These are phyloP conservation scores for Hypholoma sublateritium DNA, from an alignment of 768 basidiomycete species.

Conservation along the genomic window DNA sequence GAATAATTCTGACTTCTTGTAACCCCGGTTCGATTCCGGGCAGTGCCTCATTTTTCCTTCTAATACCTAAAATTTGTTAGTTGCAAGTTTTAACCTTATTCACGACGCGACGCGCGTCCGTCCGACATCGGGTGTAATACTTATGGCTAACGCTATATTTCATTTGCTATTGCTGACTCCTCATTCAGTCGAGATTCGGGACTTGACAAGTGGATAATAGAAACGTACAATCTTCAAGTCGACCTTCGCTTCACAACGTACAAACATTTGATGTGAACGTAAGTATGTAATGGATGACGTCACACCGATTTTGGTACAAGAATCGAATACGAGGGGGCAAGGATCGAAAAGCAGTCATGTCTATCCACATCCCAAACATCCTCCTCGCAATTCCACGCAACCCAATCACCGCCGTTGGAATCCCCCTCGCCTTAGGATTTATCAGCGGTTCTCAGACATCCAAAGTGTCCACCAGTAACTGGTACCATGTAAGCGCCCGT, in stretches of 20 bases:
- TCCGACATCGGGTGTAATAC: too few relatives aligned
- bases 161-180: too few relatives aligned
- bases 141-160: too few relatives aligned
- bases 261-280: too few relatives aligned
- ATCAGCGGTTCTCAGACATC: constrained; percentile 49
- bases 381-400: constrained; percentile 55
- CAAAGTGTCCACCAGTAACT: constrained; percentile 46
- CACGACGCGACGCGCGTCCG: too few relatives aligned
- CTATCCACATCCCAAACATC: constrained; percentile 43
- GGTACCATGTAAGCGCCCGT: constrained; percentile 53
- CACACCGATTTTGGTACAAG: constrained; percentile 8
- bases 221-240: too few relatives aligned
- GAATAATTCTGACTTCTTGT: constrained; percentile 28
- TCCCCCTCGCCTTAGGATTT: constrained; percentile 57
- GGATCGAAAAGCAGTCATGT: constrained; percentile 15
- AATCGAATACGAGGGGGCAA: not conserved
- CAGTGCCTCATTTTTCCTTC: constrained; percentile 27
- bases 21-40: constrained; percentile 39
- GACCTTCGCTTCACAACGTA: too few relatives aligned
- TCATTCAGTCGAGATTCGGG: too few relatives aligned
- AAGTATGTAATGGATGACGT: constrained; percentile 7
- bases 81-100: too few relatives aligned
- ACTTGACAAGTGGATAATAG: too few relatives aligned
- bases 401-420: constrained; percentile 55
- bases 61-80: not conserved